These are phyloP conservation scores for Globisporangium orthogonon DNA, from an alignment of 352 stramenopile genomes.

Conservation along the genomic window DNA sequence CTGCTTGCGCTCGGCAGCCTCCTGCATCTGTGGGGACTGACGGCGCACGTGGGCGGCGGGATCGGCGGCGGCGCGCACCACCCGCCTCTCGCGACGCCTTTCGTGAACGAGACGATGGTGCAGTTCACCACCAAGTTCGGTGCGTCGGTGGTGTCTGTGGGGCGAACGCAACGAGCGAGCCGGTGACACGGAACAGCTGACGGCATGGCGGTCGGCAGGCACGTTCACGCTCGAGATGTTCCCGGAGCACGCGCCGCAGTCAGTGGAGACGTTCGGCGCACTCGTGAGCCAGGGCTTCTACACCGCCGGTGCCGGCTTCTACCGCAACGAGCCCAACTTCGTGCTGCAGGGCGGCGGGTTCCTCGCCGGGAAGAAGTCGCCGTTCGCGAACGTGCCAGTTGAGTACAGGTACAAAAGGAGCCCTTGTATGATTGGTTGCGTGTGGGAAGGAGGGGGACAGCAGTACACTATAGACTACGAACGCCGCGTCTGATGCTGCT, in stretches of 20 bases:
- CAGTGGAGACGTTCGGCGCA: slow-evolving; percentile 63
- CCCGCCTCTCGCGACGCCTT: slow-evolving; percentile 46
- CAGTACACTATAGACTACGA: too few relatives aligned
- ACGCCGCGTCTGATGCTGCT: too few relatives aligned
- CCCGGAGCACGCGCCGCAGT: slow-evolving; percentile 68
- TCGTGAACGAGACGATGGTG: slow-evolving; percentile 81
- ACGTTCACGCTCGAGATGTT: slow-evolving; percentile 77
- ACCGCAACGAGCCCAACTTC: slow-evolving; percentile 81
- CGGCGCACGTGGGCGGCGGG: slow-evolving; percentile 10
- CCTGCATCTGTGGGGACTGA: slow-evolving; percentile 66
- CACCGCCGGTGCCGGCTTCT: slow-evolving; percentile 68
- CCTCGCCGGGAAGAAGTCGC: slow-evolving; percentile 63
- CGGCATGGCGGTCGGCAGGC: slow-evolving; percentile 14
- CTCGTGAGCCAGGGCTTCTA: slow-evolving; percentile 66
- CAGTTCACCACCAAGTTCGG: slow-evolving; percentile 75
- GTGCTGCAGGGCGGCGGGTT: slow-evolving; percentile 74
- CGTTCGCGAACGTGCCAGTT: slow-evolving; percentile 59
- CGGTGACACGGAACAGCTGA: too few relatives aligned
- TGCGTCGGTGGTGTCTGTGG: slow-evolving; percentile 9
- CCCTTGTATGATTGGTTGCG: not conserved
- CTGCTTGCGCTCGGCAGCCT: slow-evolving; percentile 55
- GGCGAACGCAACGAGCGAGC: too few relatives aligned
- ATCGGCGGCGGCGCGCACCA: slow-evolving; percentile 16
- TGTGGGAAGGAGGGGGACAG: too few relatives aligned
- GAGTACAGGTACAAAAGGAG: slow-evolving; percentile 46